Evolutionary conservation across 2,329 filamentous ascomycete species (phyloP), one percentile per base, ranked within the genome.

Genomic region (Clathrospora elynae): DNA sequence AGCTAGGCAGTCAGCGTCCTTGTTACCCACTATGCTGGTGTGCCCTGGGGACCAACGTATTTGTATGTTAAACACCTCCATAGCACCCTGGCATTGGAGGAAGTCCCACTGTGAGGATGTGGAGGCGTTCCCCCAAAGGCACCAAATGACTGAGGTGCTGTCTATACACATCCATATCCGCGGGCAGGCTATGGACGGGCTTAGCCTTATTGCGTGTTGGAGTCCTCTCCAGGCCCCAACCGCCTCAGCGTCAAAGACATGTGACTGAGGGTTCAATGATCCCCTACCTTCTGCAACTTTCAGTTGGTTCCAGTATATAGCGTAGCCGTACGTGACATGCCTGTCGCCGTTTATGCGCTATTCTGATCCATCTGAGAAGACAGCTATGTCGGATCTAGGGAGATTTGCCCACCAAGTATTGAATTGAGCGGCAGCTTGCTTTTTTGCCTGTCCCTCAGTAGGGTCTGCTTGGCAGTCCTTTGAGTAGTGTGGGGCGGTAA

Each of bases 301-400:
- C 14, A 9, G 20, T 20, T 28, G 14, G 23, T 13, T 18, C 23
- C 34, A 17, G 13, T 38, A 44, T n/a, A 38, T n/a, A 16, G 29
- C 35, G 10, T 20, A 44, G 28, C 41, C 29, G 11, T 45, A 45
- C 18, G 35, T 39, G 11, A 45, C 42, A 9, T 5, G 8, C n/a
- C 19, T 22, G 18, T 25, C 35, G n/a, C 35, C 35, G 11, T 39
- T 20, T 5, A 16, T 35, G 14, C 12, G 14, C 22, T 46, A 36
- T 31, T 46, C 36, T 26, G 35, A 46, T 8, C 35, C 32, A 23
- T 46, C 42, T 14, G 36, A 46, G 42, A 46, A 46, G 31, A 46
- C 41, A n/a, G 42, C 29, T 1, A 40, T 20, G 19, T 46, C 42
- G 4, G 17, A 10, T 12, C n/a, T 10, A 10, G 30, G 17, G 19